Evolutionary conservation across 805 yeast genomes (phyloP), one percentile per base, ranked within the genome.

Genomic region (Nakazawaea holstii): DNA sequence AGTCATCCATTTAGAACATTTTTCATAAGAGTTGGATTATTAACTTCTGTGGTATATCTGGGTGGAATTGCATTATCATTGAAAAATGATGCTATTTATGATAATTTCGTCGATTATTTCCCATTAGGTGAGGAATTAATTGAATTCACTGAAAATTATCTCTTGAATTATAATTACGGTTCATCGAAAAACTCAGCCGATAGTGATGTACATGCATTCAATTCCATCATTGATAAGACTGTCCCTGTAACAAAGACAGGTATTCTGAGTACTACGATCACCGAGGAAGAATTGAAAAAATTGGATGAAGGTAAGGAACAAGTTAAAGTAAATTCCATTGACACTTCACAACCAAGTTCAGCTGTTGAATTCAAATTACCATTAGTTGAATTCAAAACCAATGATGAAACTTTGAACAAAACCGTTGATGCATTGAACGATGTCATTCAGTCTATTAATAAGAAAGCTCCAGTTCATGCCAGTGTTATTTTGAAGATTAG

Each of bases 71-170:
- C 74, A 45, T 65, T 74, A 48, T 70, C 89, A 11, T 66, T 79
- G 29, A 66, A 76, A 52, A 73, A 73, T 57, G 85, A 82, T 54
- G 69, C 76, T 14, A 73, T 82, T 59, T 82, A 79, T 54, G 87
- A 84, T 54, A 53, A 70, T 40, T 84, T 81, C 62, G 70, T 80
- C 20, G 82, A 81, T 53, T 76, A 75, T 49, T 76, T 84, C 39
- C 94, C 94, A 15, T 70, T 74, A 43, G 87, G 81, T 35, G 85
- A 80, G 55, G 63, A 65, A 20, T 64, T 76, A 29, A 73, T 83
- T 29, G 77, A 78, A 45, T 55, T 60, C 8, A 67, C 75, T 45
- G 87, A 82, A 53, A 66, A 59, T 44, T 52, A 59, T 26, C 4
- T 48, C 15, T 31, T 48, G 24, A 41, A 41, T 32, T 41, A 43